Conservation (phyloP, 495 filamentous ascomycete species). For the Thozetella sp. region DNA sequence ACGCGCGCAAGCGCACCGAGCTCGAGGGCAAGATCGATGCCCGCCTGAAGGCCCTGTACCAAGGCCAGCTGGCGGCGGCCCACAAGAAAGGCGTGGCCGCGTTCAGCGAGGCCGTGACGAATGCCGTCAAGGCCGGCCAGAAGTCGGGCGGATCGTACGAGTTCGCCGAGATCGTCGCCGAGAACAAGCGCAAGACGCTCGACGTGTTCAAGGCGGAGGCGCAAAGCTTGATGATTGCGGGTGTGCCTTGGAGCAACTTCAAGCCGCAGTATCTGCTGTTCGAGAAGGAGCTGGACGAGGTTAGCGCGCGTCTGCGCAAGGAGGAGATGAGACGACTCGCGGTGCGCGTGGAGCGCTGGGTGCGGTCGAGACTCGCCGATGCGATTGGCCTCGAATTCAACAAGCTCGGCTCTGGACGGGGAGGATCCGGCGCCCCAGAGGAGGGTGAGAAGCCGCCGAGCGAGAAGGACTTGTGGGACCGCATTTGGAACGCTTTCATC, state of each 20-base stretch:
- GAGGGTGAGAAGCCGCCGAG: slow-evolving; percentile 66
- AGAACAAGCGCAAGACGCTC: slow-evolving; percentile 75
- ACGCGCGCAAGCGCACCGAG: slow-evolving; percentile 79
- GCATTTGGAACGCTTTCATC: slow-evolving; percentile 87
- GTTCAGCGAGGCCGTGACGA: slow-evolving; percentile 82
- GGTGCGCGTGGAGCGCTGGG: slow-evolving; percentile 88
- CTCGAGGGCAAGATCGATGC: slow-evolving; percentile 84
- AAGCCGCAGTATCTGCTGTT: slow-evolving; percentile 54
- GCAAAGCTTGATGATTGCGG: slow-evolving; percentile 69
- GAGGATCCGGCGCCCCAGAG: slow-evolving; percentile 78
- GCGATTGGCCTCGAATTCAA: slow-evolving; percentile 94
- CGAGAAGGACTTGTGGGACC: slow-evolving; percentile 93
- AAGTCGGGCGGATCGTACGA: slow-evolving; percentile 89
- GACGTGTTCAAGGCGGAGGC: slow-evolving; percentile 79
- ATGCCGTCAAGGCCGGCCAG: slow-evolving; percentile 81
- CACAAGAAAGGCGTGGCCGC: slow-evolving; percentile 87
- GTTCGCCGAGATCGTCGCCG: slow-evolving; percentile 89
- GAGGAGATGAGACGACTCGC: slow-evolving; percentile 96
- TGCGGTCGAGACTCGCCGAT: slow-evolving; percentile 82
- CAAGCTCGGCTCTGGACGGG: slow-evolving; percentile 83
- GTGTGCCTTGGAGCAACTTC: slow-evolving; percentile 79
- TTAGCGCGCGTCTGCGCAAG: slow-evolving; percentile 77
- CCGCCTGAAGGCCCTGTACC: slow-evolving; percentile 84
- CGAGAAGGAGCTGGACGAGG: slow-evolving; percentile 84
- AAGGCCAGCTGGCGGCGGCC: slow-evolving; percentile 80